These are phyloP conservation scores for Penicillium verrucosum DNA, from an alignment of 2,329 filamentous ascomycete species.

Conservation along the genomic window DNA sequence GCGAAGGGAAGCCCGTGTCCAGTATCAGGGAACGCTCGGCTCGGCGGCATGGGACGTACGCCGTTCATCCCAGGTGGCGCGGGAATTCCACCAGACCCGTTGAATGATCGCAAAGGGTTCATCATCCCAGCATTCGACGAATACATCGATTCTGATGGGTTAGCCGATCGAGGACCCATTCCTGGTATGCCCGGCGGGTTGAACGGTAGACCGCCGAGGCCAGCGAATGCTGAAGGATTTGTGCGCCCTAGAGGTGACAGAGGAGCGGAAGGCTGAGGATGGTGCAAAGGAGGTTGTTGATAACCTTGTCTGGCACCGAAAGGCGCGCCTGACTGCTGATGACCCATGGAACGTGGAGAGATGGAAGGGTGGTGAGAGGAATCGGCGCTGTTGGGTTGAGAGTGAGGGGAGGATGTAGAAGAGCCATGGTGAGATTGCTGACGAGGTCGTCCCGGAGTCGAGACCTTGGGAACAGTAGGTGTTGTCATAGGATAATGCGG, in stretches of 20 bases:
- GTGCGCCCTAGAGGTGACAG: slow-evolving; percentile 66
- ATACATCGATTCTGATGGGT: slow-evolving; percentile 55
- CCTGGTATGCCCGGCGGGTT: slow-evolving; percentile 55
- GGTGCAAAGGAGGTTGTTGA: slow-evolving; percentile 52
- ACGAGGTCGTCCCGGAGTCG: slow-evolving; percentile 72
- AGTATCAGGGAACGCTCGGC: slow-evolving; percentile 53
- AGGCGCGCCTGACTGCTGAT: slow-evolving; percentile 63
- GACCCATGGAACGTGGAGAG: slow-evolving; percentile 60
- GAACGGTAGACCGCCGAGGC: slow-evolving; percentile 52
- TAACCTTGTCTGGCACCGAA: slow-evolving; percentile 60
- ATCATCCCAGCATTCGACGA: slow-evolving; percentile 51
- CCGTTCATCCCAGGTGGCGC: slow-evolving; percentile 58
- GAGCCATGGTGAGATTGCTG: slow-evolving; percentile 77
- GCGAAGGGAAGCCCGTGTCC: slow-evolving; percentile 43
- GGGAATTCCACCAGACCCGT: slow-evolving; percentile 52
- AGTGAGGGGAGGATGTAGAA: slow-evolving; percentile 63
- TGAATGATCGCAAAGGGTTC: slow-evolving; percentile 55
- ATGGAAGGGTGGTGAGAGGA: slow-evolving; percentile 60
- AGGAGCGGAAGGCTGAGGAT: slow-evolving; percentile 59
- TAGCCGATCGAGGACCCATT: slow-evolving; percentile 52
- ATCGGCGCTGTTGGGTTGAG: slow-evolving; percentile 46
- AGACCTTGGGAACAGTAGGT: slow-evolving; percentile 76
- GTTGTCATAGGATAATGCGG: slow-evolving; percentile 77
- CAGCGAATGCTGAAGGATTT: slow-evolving; percentile 49
- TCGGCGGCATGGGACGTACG: slow-evolving; percentile 58